Percentiles rank a stretch among this genome's conserved stretches.
Conservation (phyloP, 176 grass and related monocot genomes). For the Oryza punctata region DNA sequence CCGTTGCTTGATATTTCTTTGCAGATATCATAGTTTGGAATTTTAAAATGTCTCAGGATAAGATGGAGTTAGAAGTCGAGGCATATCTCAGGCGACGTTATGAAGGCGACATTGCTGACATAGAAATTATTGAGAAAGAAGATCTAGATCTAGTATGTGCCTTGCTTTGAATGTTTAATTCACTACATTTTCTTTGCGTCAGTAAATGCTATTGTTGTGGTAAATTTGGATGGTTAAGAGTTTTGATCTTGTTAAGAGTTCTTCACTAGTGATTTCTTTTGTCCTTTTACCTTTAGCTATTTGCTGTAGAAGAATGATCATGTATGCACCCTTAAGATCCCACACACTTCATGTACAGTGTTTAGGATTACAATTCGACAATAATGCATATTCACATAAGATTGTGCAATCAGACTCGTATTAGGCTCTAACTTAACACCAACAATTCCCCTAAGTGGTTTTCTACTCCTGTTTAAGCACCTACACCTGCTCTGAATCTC, state of each 20-base stretch:
- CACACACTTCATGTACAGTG: background rate
- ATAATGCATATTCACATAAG: background rate
- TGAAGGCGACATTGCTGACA: constrained; percentile 79
- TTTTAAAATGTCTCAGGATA: constrained; percentile 59
- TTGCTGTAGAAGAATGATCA: constrained; percentile 9
- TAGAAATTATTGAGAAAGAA: constrained; percentile 87
- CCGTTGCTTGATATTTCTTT: constrained; percentile 9
- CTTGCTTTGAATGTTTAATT: constrained; percentile 35
- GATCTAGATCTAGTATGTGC: constrained; percentile 86
- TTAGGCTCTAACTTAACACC: background rate
- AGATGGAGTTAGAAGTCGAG: constrained; percentile 92
- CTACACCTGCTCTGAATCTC: too few species aligned
- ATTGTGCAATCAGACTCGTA: background rate
- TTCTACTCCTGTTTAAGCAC: too few species aligned
- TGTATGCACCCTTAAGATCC: background rate
- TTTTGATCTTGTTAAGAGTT: constrained; percentile 21
- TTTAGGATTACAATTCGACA: background rate
- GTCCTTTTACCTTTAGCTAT: background rate
- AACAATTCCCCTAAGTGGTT: too few species aligned
- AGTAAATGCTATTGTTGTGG: constrained; percentile 11
- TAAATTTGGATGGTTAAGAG: constrained; percentile 11
- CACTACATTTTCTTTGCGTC: constrained; percentile 14
- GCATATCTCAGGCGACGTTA: constrained; percentile 87
- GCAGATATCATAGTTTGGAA: constrained; percentile 23
- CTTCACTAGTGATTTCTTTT: background rate